Base-by-base conservation (phyloP, 1,284 basidiomycete genomes). In the Boletus chippewaensis region DNA sequence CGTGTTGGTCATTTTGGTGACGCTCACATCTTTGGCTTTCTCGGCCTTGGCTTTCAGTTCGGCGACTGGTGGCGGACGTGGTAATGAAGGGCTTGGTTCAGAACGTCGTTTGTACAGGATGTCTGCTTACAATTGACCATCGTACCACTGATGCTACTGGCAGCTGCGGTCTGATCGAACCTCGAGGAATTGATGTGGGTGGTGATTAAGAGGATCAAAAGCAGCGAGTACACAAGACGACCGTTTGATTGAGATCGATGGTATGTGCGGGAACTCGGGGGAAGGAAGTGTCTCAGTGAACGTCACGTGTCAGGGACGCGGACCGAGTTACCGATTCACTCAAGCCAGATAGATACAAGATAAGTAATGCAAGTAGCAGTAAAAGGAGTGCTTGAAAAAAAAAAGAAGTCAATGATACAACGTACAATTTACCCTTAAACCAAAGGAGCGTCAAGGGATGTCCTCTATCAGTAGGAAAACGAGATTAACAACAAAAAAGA, bases 11-110 rank as follows among this genome's bases (percentile, higher is more conserved):
- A 80, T 54, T 62, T 76, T 80, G 47, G 70, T 70, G 18, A 80
- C 71, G 12, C 76, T 66, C 1, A 74, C 72, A 59, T 78, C 77
- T 55, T 82, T 83, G 15, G 74, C 80, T 51, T 78, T 80, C 16
- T 69, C 62, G 4, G 85, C 84, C 56, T 78, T 83, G 36, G 75
- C 75, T 63, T 83, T 83, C 50, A 87, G 66, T 50, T 83, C 81
- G 34, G 81, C 76, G 51, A 83, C 79, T 81, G 46, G 43, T 13
- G 48, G 24, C 10, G 52, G 41, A 20, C 45, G 10, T 22, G 45
- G 36, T 15, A n/a, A 38, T 59, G 43, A 53, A 45, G 31, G n/a
- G n/a, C 32, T 42, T 18, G 12, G 26, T 49, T 35, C 18, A 29
- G 35, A 7, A 13, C 11, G 35, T 36, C 22, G 26, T 34, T 4